Evolutionary conservation across 768 basidiomycete genomes (phyloP), one percentile per base, ranked within the genome.

Genomic region (Tylopilus cervinicoccineus): DNA sequence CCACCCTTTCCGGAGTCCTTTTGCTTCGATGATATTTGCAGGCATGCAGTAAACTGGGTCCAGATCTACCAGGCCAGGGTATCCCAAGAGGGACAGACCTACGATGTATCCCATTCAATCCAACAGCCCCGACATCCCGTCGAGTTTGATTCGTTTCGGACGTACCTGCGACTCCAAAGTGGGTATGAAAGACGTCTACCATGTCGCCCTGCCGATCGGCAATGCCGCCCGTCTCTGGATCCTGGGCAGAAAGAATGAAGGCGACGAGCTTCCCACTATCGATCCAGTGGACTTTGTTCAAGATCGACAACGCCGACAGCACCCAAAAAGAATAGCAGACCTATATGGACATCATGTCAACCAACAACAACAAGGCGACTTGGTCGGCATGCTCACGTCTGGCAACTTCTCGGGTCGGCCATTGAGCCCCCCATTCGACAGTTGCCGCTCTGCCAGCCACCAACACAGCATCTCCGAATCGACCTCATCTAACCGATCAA

Each of bases 31-130:
- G 8, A 93, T 58, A 11, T 63, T 64, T 1, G 86, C 86, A 8
- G 93, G 95, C 93, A 98, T 93, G 70, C 95, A 98, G 61, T 93
- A 96, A 19, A 96, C 86, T 0, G 95, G 95, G 63, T 98, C 96
- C 34, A 98, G 70, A 55, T 92, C 89, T 14, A 81, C 74, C 19
- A 99, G 68, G 2, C 82, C 86, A 0, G 89, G 87, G 59, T 93
- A 94, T 16, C 92, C 91, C 12, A 97, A 73, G 14, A 97, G 71
- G 0, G 93, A 93, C 24, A 99, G 76, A 1, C 93, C 93, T 60
- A 16, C 10, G 11, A 32, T n/a, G 17, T n/a, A 23, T 22, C 11
- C 23, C 19, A 17, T 51, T 54, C 43, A 53, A 22, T 39, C 57
- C 43, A 48, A 22, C 27, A 10, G 29, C 14, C 6, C 24, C 8